phyloP scores from a whole-genome alignment of 2,329 filamentous ascomycete genomes.

The Fusarium mundagurra region DNA sequence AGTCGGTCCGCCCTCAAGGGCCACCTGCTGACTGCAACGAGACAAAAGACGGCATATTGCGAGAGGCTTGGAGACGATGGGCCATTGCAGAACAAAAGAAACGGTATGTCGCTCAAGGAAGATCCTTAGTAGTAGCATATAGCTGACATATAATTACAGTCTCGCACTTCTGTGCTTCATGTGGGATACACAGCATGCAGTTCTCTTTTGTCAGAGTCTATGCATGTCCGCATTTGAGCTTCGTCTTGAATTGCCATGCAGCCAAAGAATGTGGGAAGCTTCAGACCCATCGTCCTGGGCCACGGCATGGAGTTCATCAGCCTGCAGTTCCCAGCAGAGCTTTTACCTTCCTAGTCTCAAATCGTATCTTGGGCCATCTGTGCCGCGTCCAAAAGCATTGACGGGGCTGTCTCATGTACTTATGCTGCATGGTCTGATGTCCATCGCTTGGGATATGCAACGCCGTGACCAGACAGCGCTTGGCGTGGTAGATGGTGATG shows the following conservation, averaged over 20 bases:
- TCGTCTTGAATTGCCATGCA: conserved; percentile 64
- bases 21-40: background rate
- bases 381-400: background rate
- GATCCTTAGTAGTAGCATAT: rapidly evolving
- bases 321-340: background rate
- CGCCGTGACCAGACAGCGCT: conserved; percentile 70
- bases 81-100: conserved; percentile 6
- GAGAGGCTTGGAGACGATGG: conserved; percentile 1
- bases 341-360: background rate
- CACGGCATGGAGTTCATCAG: conserved; percentile 29
- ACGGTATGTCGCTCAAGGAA: background rate
- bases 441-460: conserved; percentile 69
- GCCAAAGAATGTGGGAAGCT: conserved; percentile 66
- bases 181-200: conserved; percentile 73
- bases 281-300: conserved; percentile 61
- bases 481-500: conserved; percentile 28
- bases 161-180: conserved; percentile 70
- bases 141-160: background rate
- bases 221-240: conserved; percentile 75
- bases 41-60: background rate
- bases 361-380: background rate
- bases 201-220: conserved; percentile 71
- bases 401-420: conserved; percentile 61
- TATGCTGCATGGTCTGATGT: conserved; percentile 70
- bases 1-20: background rate